Conservation (phyloP, 2,329 filamentous ascomycete genomes). For the Stemphylium lycopersici region DNA sequence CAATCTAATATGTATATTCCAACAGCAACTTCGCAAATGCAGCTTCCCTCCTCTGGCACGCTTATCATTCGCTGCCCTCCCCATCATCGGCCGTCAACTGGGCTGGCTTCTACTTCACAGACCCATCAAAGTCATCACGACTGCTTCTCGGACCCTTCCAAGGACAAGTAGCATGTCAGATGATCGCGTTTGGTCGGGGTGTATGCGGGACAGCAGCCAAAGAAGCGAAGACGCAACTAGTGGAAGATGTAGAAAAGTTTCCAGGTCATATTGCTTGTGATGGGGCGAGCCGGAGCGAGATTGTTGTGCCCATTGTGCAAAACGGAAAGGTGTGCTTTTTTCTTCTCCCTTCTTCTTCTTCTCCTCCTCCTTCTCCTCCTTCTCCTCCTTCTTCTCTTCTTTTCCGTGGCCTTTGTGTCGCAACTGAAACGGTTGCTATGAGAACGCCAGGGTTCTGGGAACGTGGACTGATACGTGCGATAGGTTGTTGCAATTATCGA, state of each 20-base stretch:
- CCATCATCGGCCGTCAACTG: slow-evolving; percentile 76
- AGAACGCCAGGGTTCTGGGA: too few species aligned
- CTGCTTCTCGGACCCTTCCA: slow-evolving; percentile 82
- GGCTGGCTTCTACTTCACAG: slow-evolving; percentile 65
- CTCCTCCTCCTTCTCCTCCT: slow-evolving; percentile 15
- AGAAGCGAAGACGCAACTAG: slow-evolving; percentile 66
- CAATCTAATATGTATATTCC: background rate
- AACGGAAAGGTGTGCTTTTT: slow-evolving; percentile 52
- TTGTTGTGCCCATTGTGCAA: slow-evolving; percentile 75
- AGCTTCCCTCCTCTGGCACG: slow-evolving; percentile 79
- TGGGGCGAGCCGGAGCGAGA: slow-evolving; percentile 75
- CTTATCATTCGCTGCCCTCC: slow-evolving; percentile 71
- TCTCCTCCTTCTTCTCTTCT: slow-evolving; percentile 2
- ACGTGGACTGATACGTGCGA: slow-evolving; percentile 19
- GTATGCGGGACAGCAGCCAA: slow-evolving; percentile 76
- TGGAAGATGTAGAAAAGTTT: slow-evolving; percentile 72
- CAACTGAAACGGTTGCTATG: background rate
- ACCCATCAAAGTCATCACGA: slow-evolving; percentile 52
- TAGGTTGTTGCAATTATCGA: slow-evolving; percentile 77
- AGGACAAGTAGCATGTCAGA: slow-evolving; percentile 76
- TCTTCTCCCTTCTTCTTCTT: slow-evolving; percentile 13
- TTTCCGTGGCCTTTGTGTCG: background rate
- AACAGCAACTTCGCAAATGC: slow-evolving; percentile 72
- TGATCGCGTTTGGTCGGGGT: slow-evolving; percentile 73
- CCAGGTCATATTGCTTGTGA: slow-evolving; percentile 85